Base-by-base conservation (phyloP, 2,329 filamentous ascomycete genomes). In the Thelonectria olida region DNA sequence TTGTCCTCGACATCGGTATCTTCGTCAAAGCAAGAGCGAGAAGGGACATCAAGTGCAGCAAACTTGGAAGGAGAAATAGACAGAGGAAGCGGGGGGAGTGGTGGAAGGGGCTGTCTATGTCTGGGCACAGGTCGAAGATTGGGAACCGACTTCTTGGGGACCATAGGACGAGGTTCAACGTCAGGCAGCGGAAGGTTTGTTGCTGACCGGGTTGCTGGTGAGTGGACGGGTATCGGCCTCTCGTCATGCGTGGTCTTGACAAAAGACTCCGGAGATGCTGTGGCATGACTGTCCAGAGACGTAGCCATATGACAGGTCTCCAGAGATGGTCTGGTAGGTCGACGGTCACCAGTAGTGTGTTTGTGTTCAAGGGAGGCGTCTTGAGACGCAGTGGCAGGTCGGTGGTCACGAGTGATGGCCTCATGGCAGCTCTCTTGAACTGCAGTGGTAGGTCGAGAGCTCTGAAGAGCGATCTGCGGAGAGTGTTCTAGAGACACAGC, bases 1-100 rank as follows among this genome's bases (percentile, higher is more conserved):
- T 70, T 67, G 65, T 51, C 70, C 67, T 82, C 80, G 12, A 71
- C 72, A 67, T 82, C 80, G 13, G n/a, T n/a, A n/a, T 72, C 72
- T 59, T 85, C 82, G 67, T 84, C 82, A 13, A 76, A 67, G 42
- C 85, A 83, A 62, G 85, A 85, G 22, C 84, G 79, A 2, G 82
- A 85, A n/a, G 67, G 65, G 12, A 68, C 68, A 39, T 78, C 71
- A 9, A 69, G 64, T 49, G 69, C 67, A 6, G 7, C 10, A 25
- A 5, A 12, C 22, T 25, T 7, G 12, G 41, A 15, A 45, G 20
- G 20, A 7, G 25, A 12, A 8, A 25, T 19, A 20, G 7, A 2
- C 19, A 19, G 7, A 7, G 41, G 22, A 10, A 27, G 12, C 12
- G 25, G 15, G 2, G 41, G 22, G 20, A 27, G 20, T 10, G 41